Evolutionary conservation across 331 rosid species (phyloP).

Genomic region (Acacia pycnantha): DNA sequence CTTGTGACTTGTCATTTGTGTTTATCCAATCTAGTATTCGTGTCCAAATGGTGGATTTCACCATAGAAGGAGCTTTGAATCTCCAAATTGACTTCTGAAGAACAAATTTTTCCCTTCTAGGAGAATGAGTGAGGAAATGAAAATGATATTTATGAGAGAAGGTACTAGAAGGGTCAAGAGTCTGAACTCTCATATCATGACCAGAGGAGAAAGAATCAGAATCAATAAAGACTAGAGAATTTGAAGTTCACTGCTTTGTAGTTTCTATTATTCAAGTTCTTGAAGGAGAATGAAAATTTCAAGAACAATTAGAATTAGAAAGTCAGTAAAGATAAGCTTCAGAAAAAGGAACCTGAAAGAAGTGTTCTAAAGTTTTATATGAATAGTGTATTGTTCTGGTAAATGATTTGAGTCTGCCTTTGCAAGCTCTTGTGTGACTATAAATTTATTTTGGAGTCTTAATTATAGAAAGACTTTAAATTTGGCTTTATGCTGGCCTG

Average conservation of each 20-base stretch:
- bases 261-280: neutral
- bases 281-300: neutral
- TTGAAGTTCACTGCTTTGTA: neutral
- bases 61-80: neutral
- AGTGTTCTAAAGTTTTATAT: conserved; percentile 7
- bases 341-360: neutral
- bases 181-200: neutral
- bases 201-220: neutral
- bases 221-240: neutral
- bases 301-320: neutral
- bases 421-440: neutral
- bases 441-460: neutral
- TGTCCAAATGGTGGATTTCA: neutral
- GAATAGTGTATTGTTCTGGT: neutral
- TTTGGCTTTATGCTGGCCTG: neutral
- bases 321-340: neutral
- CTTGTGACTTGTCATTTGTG: neutral
- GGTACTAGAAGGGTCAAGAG: neutral
- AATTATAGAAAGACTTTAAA: neutral
- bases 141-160: neutral
- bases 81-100: neutral
- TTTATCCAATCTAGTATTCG: neutral
- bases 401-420: neutral
- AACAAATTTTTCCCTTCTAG: neutral
- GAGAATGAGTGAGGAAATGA: neutral